Base-by-base conservation (phyloP, 2,329 filamentous ascomycete species). In the Exophiala sp. region DNA sequence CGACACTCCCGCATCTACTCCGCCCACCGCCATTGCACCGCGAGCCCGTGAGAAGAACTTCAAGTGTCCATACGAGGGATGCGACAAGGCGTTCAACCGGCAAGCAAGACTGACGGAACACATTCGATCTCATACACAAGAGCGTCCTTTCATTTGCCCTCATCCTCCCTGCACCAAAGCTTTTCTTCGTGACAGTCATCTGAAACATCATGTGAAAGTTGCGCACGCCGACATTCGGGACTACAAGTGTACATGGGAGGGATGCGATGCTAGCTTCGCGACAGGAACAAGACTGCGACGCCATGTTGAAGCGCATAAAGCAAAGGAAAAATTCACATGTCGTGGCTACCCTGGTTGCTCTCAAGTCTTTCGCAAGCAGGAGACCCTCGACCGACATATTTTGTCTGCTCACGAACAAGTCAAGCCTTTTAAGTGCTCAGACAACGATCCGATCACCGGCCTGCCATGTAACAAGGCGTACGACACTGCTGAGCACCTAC, bases 101-200 rank as follows among this genome's bases (percentile, higher is more conserved):
- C 91, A 90, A 1, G 87, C 87, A 33, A 84, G 89, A 24, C 78
- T 96, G 3, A 79, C 86, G 55, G 85, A 89, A 54, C 92, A 97
- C 66, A 73, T 92, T 20, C 82, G 90, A 59, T 91, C 88, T 1
- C 92, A 97, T 69, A 92, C 84, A 49, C 90, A 92, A 62, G 88
- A 92, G 63, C 84, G 91, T 1, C 85, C 90, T 0, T 95, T 88
- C 69, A 77, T 78, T 36, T 97, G 92, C 66, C 75, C 78, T 2
- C 80, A 86, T 58, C 73, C 78, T 5, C 84, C 73, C 39, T 97
- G 92, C 67, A 82, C 83, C 64, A 96, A 96, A 74, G 81, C 85
- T 39, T 97, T 95, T 68, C 81, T 90, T 11, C 88, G 94, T 58
- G 83, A 89, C 61, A 92, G 92, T 63, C 91, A 96, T 71, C 78